Conservation (phyloP, 768 basidiomycete genomes). For the Austroboletus festivus region DNA sequence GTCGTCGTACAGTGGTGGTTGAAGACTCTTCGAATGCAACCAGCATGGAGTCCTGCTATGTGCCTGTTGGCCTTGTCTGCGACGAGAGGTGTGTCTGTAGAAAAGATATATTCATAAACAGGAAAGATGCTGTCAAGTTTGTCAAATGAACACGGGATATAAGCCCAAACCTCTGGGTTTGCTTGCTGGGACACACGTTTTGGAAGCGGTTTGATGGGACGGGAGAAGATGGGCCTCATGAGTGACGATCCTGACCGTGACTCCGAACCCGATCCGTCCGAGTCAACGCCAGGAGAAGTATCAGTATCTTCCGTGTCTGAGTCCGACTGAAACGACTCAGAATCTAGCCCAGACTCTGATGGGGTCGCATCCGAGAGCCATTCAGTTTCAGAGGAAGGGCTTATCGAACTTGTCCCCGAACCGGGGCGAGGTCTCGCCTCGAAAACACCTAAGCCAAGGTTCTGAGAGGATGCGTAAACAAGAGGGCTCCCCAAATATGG, state of each 20-base stretch:
- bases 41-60: no score
- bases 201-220: slow-evolving; percentile 49
- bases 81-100: no score
- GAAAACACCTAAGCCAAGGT: slow-evolving; percentile 63
- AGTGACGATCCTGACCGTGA: slow-evolving; percentile 16
- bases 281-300: slow-evolving; percentile 6
- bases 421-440: slow-evolving; percentile 35
- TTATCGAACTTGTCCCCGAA: slow-evolving; percentile 4
- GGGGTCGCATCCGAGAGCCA: slow-evolving; percentile 1
- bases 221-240: slow-evolving; percentile 40
- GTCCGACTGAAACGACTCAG: slow-evolving; percentile 1
- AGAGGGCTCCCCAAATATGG: neutral
- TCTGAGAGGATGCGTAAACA: slow-evolving; percentile 35
- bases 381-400: slow-evolving; percentile 13
- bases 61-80: no score
- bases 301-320: slow-evolving; percentile 12
- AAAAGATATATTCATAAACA: no score
- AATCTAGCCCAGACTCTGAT: slow-evolving; percentile 16
- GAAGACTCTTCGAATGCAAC: no score
- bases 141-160: neutral
- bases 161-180: slow-evolving; percentile 31
- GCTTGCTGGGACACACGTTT: slow-evolving; percentile 32
- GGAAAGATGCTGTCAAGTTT: no score
- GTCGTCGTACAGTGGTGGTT: no score
- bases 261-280: slow-evolving; percentile 2